Evolutionary conservation across 148 eudicot species (phyloP).

Genomic region (Simmondsia chinensis): DNA sequence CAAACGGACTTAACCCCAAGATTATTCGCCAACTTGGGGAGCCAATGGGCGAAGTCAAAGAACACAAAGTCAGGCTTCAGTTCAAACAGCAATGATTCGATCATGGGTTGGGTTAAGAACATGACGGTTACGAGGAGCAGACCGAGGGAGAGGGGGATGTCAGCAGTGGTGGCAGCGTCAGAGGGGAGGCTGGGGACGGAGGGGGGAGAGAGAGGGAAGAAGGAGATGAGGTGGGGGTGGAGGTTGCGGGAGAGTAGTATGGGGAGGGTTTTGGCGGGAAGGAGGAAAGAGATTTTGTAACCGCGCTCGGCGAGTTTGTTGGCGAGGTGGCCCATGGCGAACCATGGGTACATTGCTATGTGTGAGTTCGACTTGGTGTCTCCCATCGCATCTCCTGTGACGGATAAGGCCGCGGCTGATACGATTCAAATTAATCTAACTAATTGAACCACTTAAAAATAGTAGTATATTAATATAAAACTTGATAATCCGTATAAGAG

Average conservation of each 20-base stretch:
- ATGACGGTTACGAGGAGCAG: slow-evolving; percentile 20
- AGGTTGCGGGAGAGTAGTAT: slow-evolving; percentile 22
- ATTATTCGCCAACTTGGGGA: slow-evolving; percentile 20
- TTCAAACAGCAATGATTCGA: slow-evolving; percentile 11
- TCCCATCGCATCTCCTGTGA: too few species aligned
- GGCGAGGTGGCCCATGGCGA: slow-evolving; percentile 35
- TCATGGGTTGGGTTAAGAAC: slow-evolving; percentile 15
- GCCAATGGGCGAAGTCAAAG: slow-evolving; percentile 32
- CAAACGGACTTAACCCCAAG: slow-evolving; percentile 15
- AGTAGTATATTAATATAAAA: too few species aligned
- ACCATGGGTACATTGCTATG: slow-evolving; percentile 31
- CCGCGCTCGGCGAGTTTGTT: slow-evolving; percentile 27
- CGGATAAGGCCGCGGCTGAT: too few species aligned
- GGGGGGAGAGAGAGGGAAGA: slow-evolving; percentile 26
- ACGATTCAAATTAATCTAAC: too few species aligned
- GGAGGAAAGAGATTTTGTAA: slow-evolving; percentile 18
- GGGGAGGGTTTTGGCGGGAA: slow-evolving; percentile 18
- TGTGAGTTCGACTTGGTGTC: too few species aligned
- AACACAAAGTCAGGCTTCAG: slow-evolving; percentile 21
- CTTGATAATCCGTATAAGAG: too few species aligned
- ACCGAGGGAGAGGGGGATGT: slow-evolving; percentile 9
- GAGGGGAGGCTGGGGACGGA: slow-evolving; percentile 29
- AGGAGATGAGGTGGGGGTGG: slow-evolving; percentile 22
- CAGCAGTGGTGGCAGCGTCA: slow-evolving; percentile 25
- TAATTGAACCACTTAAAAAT: too few species aligned